Conservation (phyloP, 2,329 filamentous ascomycete genomes). For the Botrytis porri region DNA sequence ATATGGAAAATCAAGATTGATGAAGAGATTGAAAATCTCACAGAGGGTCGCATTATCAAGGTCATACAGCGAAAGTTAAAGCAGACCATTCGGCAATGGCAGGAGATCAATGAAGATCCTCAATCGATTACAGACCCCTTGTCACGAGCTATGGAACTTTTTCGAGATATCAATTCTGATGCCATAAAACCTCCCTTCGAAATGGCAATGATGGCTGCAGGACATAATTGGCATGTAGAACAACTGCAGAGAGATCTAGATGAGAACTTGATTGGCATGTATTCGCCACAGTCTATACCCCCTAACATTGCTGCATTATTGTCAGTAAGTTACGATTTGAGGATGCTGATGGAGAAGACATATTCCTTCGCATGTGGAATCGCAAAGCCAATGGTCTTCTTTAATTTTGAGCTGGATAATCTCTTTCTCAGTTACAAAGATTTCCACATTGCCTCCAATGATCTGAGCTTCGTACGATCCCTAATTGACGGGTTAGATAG, state of each 20-base stretch:
- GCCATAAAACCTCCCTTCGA: background rate
- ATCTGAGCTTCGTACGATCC: background rate
- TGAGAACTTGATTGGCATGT: background rate
- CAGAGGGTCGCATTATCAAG: background rate
- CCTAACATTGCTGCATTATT: background rate
- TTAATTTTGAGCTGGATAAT: background rate
- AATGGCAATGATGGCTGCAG: background rate
- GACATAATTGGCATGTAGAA: background rate
- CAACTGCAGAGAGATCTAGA: background rate
- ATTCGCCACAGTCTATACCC: background rate
- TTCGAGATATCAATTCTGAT: background rate
- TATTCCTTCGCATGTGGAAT: background rate
- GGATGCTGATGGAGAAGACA: background rate
- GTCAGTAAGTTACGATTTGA: background rate
- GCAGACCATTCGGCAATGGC: background rate
- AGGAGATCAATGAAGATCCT: background rate
- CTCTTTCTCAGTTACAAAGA: background rate
- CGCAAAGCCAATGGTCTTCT: background rate
- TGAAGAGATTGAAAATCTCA: background rate
- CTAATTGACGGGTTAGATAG: background rate
- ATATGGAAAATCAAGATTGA: background rate
- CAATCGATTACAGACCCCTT: background rate
- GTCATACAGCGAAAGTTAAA: background rate
- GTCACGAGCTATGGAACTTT: background rate
- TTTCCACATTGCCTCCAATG: background rate